Percentiles rank a stretch among this genome's conserved stretches.
Conservation (phyloP, 2,329 filamentous ascomycete species). For the Beauveria scarabaeidicola region DNA sequence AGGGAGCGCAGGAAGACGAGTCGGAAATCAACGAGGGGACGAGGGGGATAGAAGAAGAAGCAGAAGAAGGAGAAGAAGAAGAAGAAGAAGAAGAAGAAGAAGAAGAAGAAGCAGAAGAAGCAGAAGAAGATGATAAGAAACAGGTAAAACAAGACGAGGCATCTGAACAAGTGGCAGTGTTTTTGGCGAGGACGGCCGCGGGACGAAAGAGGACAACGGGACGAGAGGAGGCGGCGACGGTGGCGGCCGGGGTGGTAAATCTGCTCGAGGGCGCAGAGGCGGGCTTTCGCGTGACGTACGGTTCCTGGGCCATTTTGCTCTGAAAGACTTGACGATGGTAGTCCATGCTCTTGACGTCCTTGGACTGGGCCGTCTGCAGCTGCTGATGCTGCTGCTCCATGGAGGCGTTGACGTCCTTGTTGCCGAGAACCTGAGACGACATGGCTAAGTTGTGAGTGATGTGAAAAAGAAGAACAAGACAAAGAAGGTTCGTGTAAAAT, state of each 20-base stretch:
- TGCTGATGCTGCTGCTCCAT: constrained; percentile 26
- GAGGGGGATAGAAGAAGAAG: neutral
- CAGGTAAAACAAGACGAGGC: constrained; percentile 10
- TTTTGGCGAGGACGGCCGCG: neutral
- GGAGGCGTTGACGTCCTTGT: constrained; percentile 57
- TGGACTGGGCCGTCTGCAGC: constrained; percentile 20
- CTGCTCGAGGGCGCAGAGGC: neutral
- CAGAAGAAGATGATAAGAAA: neutral
- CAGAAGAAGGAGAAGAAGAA: neutral
- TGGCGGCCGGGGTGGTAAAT: neutral
- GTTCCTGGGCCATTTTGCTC: constrained; percentile 58
- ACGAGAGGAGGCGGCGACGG: neutral
- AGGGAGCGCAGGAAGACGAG: constrained; percentile 12
- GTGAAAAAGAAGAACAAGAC: neutral
- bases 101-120: neutral
- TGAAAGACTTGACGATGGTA: constrained; percentile 70
- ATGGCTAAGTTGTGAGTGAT: constrained; percentile 35
- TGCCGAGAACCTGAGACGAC: constrained; percentile 52
- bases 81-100: neutral
- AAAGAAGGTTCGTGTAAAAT: neutral
- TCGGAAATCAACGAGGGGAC: neutral
- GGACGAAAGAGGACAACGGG: neutral
- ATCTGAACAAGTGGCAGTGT: constrained; percentile 6
- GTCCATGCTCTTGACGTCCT: constrained; percentile 60
- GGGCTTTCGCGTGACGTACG: constrained; percentile 39